Evolutionary conservation across 2,329 filamentous ascomycete species (phyloP).

Genomic region (Didymella glomerata): DNA sequence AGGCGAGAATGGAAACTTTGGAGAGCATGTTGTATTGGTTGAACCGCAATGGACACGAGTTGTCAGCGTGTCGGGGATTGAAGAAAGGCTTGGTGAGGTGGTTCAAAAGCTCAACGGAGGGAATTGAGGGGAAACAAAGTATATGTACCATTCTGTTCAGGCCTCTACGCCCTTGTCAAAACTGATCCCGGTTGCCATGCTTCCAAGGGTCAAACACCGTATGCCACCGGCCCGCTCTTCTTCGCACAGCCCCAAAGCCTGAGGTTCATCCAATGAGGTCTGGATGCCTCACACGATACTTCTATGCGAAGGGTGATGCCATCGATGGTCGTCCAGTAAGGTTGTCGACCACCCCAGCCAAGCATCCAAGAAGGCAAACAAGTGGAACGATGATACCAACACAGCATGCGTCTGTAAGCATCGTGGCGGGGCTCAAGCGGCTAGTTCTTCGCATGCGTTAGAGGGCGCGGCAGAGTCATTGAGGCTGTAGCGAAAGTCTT

Average conservation of each 20-base stretch:
- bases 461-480: constrained; percentile 24
- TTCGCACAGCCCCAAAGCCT: constrained; percentile 20
- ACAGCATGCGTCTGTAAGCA: constrained; percentile 24
- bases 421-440: constrained; percentile 26
- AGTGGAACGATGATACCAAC: constrained; percentile 33
- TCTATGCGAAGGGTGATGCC: constrained; percentile 25
- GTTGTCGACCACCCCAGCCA: constrained; percentile 26
- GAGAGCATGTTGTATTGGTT: constrained; percentile 47
- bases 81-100: background rate
- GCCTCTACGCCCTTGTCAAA: constrained; percentile 8
- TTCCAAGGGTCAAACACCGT: constrained; percentile 25
- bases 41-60: background rate
- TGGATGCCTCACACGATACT: constrained; percentile 26
- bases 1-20: constrained; percentile 51
- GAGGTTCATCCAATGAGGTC: constrained; percentile 27
- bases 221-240: constrained; percentile 20
- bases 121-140: constrained; percentile 22
- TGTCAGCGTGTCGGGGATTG: constrained; percentile 2
- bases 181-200: constrained; percentile 22
- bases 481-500: constrained; percentile 21
- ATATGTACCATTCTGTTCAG: constrained; percentile 29
- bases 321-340: constrained; percentile 28
- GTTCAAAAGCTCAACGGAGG: background rate
- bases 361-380: constrained; percentile 25
- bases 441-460: constrained; percentile 27